These are phyloP conservation scores for Leccinum pachyderme DNA, from an alignment of 1,284 basidiomycete species.

Conservation along the genomic window DNA sequence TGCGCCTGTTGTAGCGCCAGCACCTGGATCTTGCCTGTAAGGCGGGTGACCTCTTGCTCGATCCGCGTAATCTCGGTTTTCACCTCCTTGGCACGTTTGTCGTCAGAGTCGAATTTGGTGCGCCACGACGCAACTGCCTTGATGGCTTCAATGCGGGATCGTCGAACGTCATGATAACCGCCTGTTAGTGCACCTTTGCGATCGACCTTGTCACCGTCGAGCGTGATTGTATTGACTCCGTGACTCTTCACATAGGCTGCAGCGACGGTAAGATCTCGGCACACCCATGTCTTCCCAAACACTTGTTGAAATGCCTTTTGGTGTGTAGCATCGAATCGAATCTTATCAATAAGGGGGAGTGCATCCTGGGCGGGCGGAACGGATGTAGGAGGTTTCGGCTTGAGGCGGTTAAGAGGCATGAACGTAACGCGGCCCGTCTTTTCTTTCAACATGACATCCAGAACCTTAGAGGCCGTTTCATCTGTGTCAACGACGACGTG, in stretches of 20 bases:
- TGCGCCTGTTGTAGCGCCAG: constrained; percentile 70
- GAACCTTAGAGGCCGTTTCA: constrained; percentile 82
- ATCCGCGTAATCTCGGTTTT: constrained; percentile 66
- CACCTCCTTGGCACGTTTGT: constrained; percentile 68
- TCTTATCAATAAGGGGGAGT: constrained; percentile 83
- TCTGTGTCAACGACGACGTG: constrained; percentile 98
- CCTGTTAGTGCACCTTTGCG: constrained; percentile 95
- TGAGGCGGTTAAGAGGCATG: constrained; percentile 97
- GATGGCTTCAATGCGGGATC: constrained; percentile 88
- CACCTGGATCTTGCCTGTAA: constrained; percentile 75
- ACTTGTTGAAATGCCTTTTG: constrained; percentile 93
- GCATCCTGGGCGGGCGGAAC: constrained; percentile 85
- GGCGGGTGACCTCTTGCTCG: constrained; percentile 86
- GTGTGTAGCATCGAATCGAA: constrained; percentile 73
- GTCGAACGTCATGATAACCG: constrained; percentile 90
- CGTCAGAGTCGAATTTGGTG: constrained; percentile 67
- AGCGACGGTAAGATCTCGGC: constrained; percentile 88
- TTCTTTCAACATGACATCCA: constrained; percentile 91
- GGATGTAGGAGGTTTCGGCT: constrained; percentile 61
- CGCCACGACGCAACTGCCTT: constrained; percentile 79
- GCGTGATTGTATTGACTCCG: constrained; percentile 93
- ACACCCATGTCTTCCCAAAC: constrained; percentile 98
- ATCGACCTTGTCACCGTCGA: constrained; percentile 97
- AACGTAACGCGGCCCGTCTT: constrained; percentile 95
- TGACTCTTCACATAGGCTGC: constrained; percentile 95